phyloP scores from a whole-genome alignment of 441 rosid genomes.

The Gossypium davidsonii region DNA sequence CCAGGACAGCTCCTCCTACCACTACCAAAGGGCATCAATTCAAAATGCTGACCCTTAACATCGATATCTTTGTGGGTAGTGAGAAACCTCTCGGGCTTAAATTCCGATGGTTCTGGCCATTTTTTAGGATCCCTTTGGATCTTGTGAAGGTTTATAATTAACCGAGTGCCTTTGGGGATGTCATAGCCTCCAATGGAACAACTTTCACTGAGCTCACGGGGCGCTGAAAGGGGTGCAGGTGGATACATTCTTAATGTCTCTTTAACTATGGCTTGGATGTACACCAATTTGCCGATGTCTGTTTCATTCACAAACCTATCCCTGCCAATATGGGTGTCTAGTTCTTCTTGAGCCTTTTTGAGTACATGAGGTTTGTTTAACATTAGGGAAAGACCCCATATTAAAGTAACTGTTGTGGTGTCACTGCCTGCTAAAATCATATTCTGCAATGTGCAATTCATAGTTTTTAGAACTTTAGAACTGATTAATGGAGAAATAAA shows the following conservation, averaged over 20 bases:
- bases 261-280: too few relatives aligned
- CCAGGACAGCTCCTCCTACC: constrained; percentile 32
- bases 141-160: too few relatives aligned
- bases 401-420: constrained; percentile 9
- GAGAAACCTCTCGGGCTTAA: too few relatives aligned
- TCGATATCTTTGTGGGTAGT: too few relatives aligned
- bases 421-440: constrained; percentile 2
- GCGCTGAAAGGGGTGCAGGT: constrained; percentile 14
- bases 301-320: too few relatives aligned
- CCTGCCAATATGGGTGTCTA: too few relatives aligned
- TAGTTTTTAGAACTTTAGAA: background rate
- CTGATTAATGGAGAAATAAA: background rate
- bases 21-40: constrained; percentile 25
- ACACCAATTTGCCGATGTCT: too few relatives aligned
- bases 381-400: constrained; percentile 8
- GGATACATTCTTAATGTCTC: constrained; percentile 24
- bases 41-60: constrained; percentile 17
- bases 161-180: too few relatives aligned
- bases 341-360: constrained; percentile 17
- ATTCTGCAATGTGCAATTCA: background rate
- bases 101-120: too few relatives aligned
- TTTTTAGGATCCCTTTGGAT: too few relatives aligned
- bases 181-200: too few relatives aligned
- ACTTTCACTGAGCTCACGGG: background rate
- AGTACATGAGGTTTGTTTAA: background rate